Conservation (phyloP, 768 basidiomycete species). For the Thelephora aurantiotincta region DNA sequence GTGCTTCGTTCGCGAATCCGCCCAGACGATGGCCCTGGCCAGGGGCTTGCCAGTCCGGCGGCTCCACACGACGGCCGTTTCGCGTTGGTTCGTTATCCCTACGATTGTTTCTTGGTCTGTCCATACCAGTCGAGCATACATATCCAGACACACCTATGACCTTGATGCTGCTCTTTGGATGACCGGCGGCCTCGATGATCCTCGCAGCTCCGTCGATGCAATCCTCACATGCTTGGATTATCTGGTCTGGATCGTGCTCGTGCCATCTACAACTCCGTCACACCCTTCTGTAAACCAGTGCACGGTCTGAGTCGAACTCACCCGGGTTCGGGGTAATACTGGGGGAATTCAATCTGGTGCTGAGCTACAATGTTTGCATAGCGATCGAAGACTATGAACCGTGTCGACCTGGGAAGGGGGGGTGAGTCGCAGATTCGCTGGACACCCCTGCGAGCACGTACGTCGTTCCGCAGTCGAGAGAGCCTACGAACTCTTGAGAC, state of each 20-base stretch:
- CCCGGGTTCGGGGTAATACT: constrained; percentile 87
- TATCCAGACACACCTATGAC: constrained; percentile 58
- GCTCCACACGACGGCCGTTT: constrained; percentile 92
- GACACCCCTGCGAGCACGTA: constrained; percentile 23
- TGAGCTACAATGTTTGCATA: constrained; percentile 79
- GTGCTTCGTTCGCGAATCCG: constrained; percentile 83
- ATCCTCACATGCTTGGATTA: constrained; percentile 55
- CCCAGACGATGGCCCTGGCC: constrained; percentile 90
- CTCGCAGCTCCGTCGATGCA: constrained; percentile 67
- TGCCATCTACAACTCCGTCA: constrained; percentile 56
- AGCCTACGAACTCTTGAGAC: constrained; percentile 77
- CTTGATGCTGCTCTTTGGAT: constrained; percentile 71
- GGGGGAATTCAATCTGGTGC: constrained; percentile 87
- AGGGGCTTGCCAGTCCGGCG: constrained; percentile 79
- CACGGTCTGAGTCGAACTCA: constrained; percentile 12
- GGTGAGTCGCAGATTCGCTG: constrained; percentile 2
- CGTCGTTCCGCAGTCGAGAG: constrained; percentile 94
- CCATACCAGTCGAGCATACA: constrained; percentile 2
- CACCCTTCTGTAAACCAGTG: neutral
- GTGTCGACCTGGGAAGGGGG: constrained; percentile 48
- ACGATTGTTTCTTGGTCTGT: constrained; percentile 3
- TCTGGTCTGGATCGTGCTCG: constrained; percentile 81
- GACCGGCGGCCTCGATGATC: constrained; percentile 61
- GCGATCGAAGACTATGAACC: constrained; percentile 85
- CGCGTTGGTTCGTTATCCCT: constrained; percentile 96